Percentiles rank a stretch among this genome's conserved stretches.
Conservation (phyloP, 345 rosid genomes). For the Clarkia xantiana region DNA sequence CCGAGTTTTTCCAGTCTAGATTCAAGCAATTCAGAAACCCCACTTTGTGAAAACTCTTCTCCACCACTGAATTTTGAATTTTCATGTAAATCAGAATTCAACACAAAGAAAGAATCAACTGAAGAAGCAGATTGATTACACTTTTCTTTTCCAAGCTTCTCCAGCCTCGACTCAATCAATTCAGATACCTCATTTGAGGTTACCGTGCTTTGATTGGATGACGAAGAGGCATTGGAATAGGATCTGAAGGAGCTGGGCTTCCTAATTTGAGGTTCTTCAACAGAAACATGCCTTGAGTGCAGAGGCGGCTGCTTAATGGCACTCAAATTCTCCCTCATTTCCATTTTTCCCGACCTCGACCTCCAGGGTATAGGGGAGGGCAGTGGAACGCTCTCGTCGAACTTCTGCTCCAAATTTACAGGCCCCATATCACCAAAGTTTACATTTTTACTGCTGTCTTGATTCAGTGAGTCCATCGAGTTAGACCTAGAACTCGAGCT, state of each 20-base stretch:
- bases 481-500: constrained; percentile 18
- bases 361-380: constrained; percentile 30
- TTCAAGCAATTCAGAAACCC: constrained; percentile 14
- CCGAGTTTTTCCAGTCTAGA: constrained; percentile 21
- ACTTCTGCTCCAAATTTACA: constrained; percentile 19
- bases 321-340: constrained; percentile 16
- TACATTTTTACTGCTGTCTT: constrained; percentile 12
- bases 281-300: constrained; percentile 45
- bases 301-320: constrained; percentile 14
- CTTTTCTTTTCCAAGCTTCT: constrained; percentile 25
- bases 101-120: constrained; percentile 14
- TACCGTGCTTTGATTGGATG: constrained; percentile 26
- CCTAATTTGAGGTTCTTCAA: constrained; percentile 40
- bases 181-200: constrained; percentile 14
- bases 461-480: constrained; percentile 8
- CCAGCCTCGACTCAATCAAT: constrained; percentile 15
- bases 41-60: no score
- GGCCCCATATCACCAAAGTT: constrained; percentile 20
- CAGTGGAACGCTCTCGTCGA: constrained; percentile 17
- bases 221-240: constrained; percentile 18
- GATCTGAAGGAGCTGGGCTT: constrained; percentile 31
- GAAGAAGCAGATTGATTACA: constrained; percentile 17
- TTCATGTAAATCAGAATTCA: neutral
- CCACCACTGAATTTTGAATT: neutral
- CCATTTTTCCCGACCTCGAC: constrained; percentile 29